A percentile compares a stretch with the other conserved stretches of the same genome.
Evolutionary conservation across 371 early-diverging fungal genomes (phyloP).

Genomic region (Saksenaea oblongispora): DNA sequence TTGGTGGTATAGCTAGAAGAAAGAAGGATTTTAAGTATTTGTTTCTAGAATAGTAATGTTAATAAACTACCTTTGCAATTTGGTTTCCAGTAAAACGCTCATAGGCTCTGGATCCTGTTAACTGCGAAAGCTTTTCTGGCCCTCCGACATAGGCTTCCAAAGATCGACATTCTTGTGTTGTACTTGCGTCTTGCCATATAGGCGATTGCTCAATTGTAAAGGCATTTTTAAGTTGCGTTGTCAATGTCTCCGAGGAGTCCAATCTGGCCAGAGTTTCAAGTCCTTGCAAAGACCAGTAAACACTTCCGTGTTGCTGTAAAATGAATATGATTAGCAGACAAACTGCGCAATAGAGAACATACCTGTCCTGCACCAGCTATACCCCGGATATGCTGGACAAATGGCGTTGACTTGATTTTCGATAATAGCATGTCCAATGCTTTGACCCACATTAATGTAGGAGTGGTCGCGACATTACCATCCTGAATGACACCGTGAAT

Average conservation of each 20-base stretch:
- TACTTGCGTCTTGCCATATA: slow-evolving; percentile 87
- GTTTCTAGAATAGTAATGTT: not conserved
- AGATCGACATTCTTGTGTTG: slow-evolving; percentile 60
- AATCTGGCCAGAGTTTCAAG: slow-evolving; percentile 38
- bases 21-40: not conserved
- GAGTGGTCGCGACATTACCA: slow-evolving; percentile 56
- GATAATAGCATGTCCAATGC: slow-evolving; percentile 68
- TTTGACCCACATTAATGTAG: slow-evolving; percentile 81
- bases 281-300: slow-evolving; percentile 69
- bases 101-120: slow-evolving; percentile 78
- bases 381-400: slow-evolving; percentile 42
- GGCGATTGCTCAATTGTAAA: slow-evolving; percentile 72
- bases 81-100: slow-evolving; percentile 84
- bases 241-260: slow-evolving; percentile 32
- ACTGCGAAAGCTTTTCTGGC: slow-evolving; percentile 55
- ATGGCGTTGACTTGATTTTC: slow-evolving; percentile 31
- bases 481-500: slow-evolving; percentile 53
- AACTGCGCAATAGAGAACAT: not conserved
- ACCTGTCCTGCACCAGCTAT: slow-evolving; percentile 79
- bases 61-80: slow-evolving; percentile 60
- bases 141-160: slow-evolving; percentile 67
- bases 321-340: not conserved
- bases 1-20: slow-evolving; percentile 31
- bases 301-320: slow-evolving; percentile 80
- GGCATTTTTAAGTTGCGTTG: slow-evolving; percentile 54